Evolutionary conservation across 2,329 filamentous ascomycete species (phyloP), one percentile per base, ranked within the genome.

Genomic region (Fusarium sp.): DNA sequence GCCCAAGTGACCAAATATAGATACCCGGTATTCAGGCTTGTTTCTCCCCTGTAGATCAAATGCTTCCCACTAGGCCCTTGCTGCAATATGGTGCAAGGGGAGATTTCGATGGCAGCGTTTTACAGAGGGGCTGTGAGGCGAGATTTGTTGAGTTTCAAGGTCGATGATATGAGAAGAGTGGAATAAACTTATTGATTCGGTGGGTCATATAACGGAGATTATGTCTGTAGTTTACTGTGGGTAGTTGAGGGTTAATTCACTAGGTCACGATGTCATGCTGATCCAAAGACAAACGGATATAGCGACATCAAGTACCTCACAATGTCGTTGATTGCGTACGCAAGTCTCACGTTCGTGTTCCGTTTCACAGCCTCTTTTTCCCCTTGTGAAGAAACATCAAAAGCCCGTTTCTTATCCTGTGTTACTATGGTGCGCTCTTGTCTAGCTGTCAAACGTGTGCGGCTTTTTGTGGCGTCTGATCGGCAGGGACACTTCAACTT

Each of bases 311-410:
- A 34, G 22, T 21, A 34, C 21, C 28, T 14, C 31, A 22, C 21
- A 17, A 17, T 40, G 45, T 38, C 21, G 54, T 46, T 42, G 60
- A 66, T 69, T 69, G 51, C 61, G 65, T 58, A 67, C 49, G 40
- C 43, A 54, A 31, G 65, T 69, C 61, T 69, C 61, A 67, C 28
- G 57, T 54, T 62, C 61, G 60, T 69, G 42, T 44, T 38, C 54
- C 51, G 61, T 69, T 65, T 34, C 51, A 57, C 65, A 57, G n/a
- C 38, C 13, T 38, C 19, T 31, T 31, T 22, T 19, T 33, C 15
- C 43, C 43, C n/a, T 31, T n/a, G 9, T 33, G 10, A 38, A 38
- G 26, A 62, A 22, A 47, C 47, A 62, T 44, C 15, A 62, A 56
- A 39, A 45, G 24, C 47, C 42, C 36, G 57, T 43, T 49, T 55